Conservation (phyloP, 352 stramenopile species). For the Lagenidium sp. region DNA sequence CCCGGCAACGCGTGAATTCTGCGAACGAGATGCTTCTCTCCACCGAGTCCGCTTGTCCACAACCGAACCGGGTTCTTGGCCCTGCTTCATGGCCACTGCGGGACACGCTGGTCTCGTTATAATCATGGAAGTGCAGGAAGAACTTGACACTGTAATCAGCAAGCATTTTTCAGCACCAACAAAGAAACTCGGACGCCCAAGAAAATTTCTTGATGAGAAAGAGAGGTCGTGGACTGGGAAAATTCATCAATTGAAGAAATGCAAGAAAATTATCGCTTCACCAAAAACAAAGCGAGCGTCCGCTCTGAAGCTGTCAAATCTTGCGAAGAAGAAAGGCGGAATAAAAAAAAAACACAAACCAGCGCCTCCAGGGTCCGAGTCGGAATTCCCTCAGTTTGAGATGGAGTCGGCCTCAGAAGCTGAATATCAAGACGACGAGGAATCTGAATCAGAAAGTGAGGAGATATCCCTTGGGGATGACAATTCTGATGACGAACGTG, state of each 20-base stretch:
- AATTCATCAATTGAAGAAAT: conserved; percentile 8
- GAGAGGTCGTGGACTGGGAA: conserved; percentile 13
- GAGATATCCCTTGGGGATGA: conserved; percentile 38
- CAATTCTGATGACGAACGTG: conserved; percentile 52
- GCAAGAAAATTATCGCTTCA: conserved; percentile 11
- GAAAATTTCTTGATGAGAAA: conserved; percentile 9
- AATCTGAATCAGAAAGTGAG: conserved; percentile 32
- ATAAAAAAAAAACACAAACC: no score
- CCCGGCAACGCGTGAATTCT: conserved; percentile 49
- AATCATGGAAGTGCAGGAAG: conserved; percentile 54
- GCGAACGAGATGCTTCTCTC: conserved; percentile 65
- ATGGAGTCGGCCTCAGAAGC: conserved; percentile 19
- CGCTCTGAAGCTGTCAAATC: conserved; percentile 28
- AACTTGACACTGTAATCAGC: conserved; percentile 41
- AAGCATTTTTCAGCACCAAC: conserved; percentile 38
- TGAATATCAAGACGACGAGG: conserved; percentile 30
- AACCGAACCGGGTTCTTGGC: conserved; percentile 23
- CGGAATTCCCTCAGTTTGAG: conserved; percentile 22
- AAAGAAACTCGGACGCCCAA: conserved; percentile 44
- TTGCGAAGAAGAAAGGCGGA: conserved; percentile 26
- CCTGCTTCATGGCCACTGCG: conserved; percentile 52
- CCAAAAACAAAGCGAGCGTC: conserved; percentile 8
- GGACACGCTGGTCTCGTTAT: conserved; percentile 70
- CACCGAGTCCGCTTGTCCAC: conserved; percentile 55
- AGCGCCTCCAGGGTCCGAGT: no score